Conservation (phyloP, 345 rosid species). For the thale cress (Arabidopsis thaliana) region DNA sequence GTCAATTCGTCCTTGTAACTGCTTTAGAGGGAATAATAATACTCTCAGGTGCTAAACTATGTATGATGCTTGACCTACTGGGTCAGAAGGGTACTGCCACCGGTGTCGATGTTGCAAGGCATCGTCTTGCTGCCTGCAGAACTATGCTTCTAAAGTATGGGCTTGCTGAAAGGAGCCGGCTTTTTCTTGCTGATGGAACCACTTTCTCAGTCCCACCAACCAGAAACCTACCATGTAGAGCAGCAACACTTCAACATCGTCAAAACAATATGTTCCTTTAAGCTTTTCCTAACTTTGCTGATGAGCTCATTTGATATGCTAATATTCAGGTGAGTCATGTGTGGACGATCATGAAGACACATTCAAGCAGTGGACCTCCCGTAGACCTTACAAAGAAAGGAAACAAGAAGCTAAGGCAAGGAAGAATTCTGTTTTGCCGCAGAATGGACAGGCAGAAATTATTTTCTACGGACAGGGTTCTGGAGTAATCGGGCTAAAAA, state of each 20-base stretch:
- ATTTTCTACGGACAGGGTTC: constrained; percentile 77
- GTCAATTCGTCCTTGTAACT: background rate
- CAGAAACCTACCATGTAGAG: constrained; percentile 38
- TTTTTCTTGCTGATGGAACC: constrained; percentile 89
- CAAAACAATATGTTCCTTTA: constrained; percentile 47
- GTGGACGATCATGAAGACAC: constrained; percentile 48
- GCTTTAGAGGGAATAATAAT: constrained; percentile 9
- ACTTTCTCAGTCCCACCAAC: constrained; percentile 66
- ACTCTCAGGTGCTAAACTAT: constrained; percentile 90
- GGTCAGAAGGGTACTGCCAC: constrained; percentile 83
- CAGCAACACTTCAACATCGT: background rate
- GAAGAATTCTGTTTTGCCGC: constrained; percentile 45
- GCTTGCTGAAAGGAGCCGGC: constrained; percentile 70
- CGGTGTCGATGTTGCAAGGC: constrained; percentile 88
- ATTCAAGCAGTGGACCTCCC: constrained; percentile 75
- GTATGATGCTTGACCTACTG: constrained; percentile 80
- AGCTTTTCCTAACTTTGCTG: background rate
- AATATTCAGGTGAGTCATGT: constrained; percentile 58
- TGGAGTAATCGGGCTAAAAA: constrained; percentile 71
- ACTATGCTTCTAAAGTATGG: constrained; percentile 82
- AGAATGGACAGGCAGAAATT: constrained; percentile 62
- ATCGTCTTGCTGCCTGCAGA: constrained; percentile 92
- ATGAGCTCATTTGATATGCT: constrained; percentile 44
- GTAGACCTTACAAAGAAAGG: constrained; percentile 91
- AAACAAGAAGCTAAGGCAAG: constrained; percentile 62